These are phyloP conservation scores for Graphilbum fragrans DNA, from an alignment of 2,329 filamentous ascomycete species.

Conservation along the genomic window DNA sequence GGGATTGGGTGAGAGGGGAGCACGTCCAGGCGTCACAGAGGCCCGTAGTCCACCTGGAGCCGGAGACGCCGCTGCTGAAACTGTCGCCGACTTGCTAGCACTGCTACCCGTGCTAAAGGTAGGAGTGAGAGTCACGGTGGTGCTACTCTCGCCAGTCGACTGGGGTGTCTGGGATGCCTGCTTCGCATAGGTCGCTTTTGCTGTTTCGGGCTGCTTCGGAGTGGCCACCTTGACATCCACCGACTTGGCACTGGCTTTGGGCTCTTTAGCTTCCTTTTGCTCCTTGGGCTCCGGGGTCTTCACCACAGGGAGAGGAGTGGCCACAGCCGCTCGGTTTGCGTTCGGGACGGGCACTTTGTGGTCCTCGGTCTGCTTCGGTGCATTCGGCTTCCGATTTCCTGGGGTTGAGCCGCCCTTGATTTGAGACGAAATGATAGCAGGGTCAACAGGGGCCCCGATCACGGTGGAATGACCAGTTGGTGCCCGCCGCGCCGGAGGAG, in stretches of 20 bases:
- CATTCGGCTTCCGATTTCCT: conserved; percentile 21
- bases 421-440: conserved; percentile 84
- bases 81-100: not conserved
- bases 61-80: conserved; percentile 1
- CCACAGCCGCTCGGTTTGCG: conserved; percentile 15
- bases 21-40: conserved; percentile 26
- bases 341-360: conserved; percentile 15
- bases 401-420: conserved; percentile 35
- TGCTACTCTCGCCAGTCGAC: not conserved
- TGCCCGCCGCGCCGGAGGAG: conserved; percentile 75
- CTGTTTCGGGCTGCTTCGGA: not conserved
- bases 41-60: conserved; percentile 11
- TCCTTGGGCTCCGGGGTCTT: conserved; percentile 22
- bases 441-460: conserved; percentile 67
- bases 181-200: conserved; percentile 4
- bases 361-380: conserved; percentile 24
- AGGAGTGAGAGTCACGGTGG: not conserved
- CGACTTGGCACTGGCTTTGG: conserved; percentile 11
- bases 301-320: conserved; percentile 14
- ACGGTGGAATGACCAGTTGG: conserved; percentile 63
- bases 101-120: not conserved
- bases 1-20: conserved; percentile 25
- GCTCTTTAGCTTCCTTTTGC: conserved; percentile 14
- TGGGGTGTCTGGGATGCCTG: conserved; percentile 2
- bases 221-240: not conserved